Conservation (phyloP, 306 rosid genomes). For the Parietaria judaica region DNA sequence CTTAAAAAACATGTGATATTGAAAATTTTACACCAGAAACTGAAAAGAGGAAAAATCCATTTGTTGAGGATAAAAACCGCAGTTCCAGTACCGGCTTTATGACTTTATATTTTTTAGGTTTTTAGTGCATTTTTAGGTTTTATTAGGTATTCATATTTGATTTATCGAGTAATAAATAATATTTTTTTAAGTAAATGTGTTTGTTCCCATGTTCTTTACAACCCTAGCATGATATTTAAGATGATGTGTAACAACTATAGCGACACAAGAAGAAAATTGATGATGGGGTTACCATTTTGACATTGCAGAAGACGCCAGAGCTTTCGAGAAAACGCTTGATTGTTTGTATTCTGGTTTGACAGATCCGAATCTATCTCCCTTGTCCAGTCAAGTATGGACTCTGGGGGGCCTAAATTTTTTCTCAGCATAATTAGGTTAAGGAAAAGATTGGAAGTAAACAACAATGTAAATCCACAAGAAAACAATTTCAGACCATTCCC, state of each 20-base stretch:
- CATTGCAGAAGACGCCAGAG: slow-evolving; percentile 98
- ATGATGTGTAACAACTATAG: slow-evolving; percentile 4
- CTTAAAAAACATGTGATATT: slow-evolving; percentile 11
- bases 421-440: slow-evolving; percentile 13
- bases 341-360: slow-evolving; percentile 62
- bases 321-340: slow-evolving; percentile 90
- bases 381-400: slow-evolving; percentile 82
- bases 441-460: slow-evolving; percentile 17
- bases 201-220: too few relatives aligned
- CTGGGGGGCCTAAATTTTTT: slow-evolving; percentile 80
- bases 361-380: slow-evolving; percentile 74
- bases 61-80: too few relatives aligned
- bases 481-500: slow-evolving; percentile 67
- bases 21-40: too few relatives aligned
- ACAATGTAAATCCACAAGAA: slow-evolving; percentile 16
- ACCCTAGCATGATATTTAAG: neutral
- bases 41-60: too few relatives aligned
- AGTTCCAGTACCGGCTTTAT: too few relatives aligned
- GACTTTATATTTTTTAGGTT: too few relatives aligned
- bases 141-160: too few relatives aligned
- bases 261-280: slow-evolving; percentile 7
- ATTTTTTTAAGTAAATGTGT: too few relatives aligned
- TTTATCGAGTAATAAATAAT: too few relatives aligned
- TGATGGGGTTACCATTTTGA: slow-evolving; percentile 56
- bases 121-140: too few relatives aligned